Percentiles rank a stretch among this genome's conserved stretches.
Conservation (phyloP, 768 basidiomycete genomes). For the Leccinum aurantiacum region DNA sequence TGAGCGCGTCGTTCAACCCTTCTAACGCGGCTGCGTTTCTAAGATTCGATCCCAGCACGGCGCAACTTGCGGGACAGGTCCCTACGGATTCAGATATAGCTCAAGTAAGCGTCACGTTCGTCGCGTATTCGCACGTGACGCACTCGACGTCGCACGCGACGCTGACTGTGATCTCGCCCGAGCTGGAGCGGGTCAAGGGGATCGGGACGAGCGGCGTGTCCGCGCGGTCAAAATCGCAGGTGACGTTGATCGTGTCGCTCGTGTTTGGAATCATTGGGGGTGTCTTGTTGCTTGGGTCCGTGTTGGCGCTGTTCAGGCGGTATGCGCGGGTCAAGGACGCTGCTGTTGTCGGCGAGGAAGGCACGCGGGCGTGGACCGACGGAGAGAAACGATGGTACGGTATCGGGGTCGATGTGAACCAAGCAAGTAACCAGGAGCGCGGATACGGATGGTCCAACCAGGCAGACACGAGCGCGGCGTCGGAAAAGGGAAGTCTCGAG, state of each 20-base stretch:
- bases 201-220: conserved; percentile 37
- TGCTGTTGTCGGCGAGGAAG: conserved; percentile 60
- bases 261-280: conserved; percentile 64
- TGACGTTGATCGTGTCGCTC: conserved; percentile 59
- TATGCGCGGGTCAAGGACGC: conserved; percentile 61
- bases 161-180: conserved; percentile 50
- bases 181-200: conserved; percentile 38
- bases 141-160: conserved; percentile 71
- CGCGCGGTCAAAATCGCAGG: conserved; percentile 43
- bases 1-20: conserved; percentile 60
- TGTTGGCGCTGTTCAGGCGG: conserved; percentile 55
- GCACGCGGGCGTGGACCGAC: conserved; percentile 55
- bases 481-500: conserved; percentile 37
- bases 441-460: conserved; percentile 35
- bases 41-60: conserved; percentile 45
- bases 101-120: conserved; percentile 55
- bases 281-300: conserved; percentile 50
- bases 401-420: conserved; percentile 36
- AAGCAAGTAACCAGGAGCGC: conserved; percentile 10
- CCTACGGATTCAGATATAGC: conserved; percentile 45
- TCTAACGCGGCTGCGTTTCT: conserved; percentile 49
- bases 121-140: conserved; percentile 63
- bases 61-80: conserved; percentile 54
- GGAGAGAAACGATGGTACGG: conserved; percentile 73
- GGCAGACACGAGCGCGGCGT: conserved; percentile 26